Conservation (phyloP, 345 rosid genomes). For the Cardiospermum halicacabum region DNA sequence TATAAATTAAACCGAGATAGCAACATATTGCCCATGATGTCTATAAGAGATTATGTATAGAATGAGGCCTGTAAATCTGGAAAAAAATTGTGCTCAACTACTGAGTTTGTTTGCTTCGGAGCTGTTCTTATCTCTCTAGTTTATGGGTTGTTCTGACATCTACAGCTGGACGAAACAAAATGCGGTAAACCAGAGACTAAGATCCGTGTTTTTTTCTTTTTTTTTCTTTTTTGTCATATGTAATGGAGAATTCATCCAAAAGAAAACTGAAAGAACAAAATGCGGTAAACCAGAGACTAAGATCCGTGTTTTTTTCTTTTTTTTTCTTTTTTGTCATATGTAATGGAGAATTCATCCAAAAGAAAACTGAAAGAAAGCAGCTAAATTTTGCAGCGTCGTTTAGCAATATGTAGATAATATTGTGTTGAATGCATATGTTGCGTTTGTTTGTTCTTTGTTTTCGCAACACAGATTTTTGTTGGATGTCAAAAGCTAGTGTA, state of each 20-base stretch:
- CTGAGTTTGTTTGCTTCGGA: constrained; percentile 1
- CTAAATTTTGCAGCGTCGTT: neutral
- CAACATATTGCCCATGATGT: constrained; percentile 15
- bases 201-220: too few species aligned
- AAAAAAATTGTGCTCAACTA: constrained; percentile 16
- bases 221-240: neutral
- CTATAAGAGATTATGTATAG: constrained; percentile 31
- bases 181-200: constrained; percentile 11
- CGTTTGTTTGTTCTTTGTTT: neutral
- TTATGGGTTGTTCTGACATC: constrained; percentile 15
- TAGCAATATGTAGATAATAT: neutral
- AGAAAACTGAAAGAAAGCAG: neutral
- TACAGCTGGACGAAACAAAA: constrained; percentile 4
- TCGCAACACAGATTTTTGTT: too few species aligned
- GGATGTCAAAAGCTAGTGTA: too few species aligned
- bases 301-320: too few species aligned
- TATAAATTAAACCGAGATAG: constrained; percentile 10
- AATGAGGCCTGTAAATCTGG: constrained; percentile 32
- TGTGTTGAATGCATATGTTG: neutral
- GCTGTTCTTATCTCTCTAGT: constrained; percentile 13
- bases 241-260: constrained; percentile 1
- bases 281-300: too few species aligned
- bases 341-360: constrained; percentile 1
- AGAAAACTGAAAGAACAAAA: neutral
- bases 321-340: neutral